phyloP scores from a whole-genome alignment of 2,329 filamentous ascomycete species.

The Ceratocystis smalleyi region DNA sequence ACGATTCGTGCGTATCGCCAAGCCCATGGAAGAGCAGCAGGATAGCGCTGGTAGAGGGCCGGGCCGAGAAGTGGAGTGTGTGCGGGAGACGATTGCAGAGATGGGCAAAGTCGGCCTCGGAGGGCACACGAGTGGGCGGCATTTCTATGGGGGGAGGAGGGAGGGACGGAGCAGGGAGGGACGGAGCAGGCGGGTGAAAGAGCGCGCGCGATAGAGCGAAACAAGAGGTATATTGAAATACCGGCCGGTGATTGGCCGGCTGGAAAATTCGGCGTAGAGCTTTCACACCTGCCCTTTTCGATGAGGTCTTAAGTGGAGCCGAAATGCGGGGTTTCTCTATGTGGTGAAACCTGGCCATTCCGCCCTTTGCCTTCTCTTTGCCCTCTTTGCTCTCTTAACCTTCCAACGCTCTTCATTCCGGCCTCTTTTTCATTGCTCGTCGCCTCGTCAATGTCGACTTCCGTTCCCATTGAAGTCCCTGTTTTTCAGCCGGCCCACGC shows the following conservation, averaged over 20 bases:
- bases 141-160: conserved; percentile 16
- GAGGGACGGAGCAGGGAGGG: too few relatives aligned
- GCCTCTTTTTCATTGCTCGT: not conserved
- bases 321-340: not conserved
- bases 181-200: too few relatives aligned
- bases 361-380: not conserved
- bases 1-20: conserved; percentile 57
- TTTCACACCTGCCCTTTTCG: not conserved
- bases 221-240: too few relatives aligned
- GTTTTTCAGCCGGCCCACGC: conserved; percentile 34
- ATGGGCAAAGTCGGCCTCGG: conserved; percentile 33
- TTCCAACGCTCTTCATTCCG: not conserved
- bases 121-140: conserved; percentile 31
- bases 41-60: conserved; percentile 54
- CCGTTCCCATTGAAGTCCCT: conserved; percentile 34
- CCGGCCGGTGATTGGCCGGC: not conserved
- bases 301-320: conserved; percentile 7
- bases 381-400: not conserved
- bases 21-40: conserved; percentile 74
- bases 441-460: conserved; percentile 17
- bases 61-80: conserved; percentile 34
- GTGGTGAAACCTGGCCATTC: not conserved
- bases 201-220: too few relatives aligned
- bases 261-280: not conserved
- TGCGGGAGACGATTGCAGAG: conserved; percentile 29